Conservation (phyloP, 139 green algal species). For the Mesotaenium endlicherianum region DNA sequence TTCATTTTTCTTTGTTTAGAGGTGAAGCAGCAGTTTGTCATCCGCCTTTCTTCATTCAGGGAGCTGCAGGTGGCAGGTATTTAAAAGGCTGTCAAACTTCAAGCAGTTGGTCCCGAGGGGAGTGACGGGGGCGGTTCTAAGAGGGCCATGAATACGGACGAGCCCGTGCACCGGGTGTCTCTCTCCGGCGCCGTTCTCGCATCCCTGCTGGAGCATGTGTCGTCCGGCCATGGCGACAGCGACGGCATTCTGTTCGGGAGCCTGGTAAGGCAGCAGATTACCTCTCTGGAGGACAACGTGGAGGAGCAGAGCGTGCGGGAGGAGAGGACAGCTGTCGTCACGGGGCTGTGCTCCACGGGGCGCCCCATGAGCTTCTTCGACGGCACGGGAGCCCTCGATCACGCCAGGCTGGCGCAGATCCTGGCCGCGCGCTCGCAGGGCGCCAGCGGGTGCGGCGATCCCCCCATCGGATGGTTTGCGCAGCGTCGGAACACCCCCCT, state of each 20-base stretch:
- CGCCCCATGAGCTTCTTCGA: slow-evolving; percentile 36
- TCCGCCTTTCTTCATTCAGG: too few species aligned
- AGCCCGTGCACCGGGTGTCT: slow-evolving; percentile 8
- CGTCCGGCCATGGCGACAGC: background rate
- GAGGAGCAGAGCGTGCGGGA: background rate
- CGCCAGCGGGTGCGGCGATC: background rate
- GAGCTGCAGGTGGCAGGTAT: too few species aligned
- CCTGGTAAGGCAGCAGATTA: background rate
- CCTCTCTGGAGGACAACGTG: slow-evolving; percentile 8
- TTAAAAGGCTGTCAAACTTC: too few species aligned
- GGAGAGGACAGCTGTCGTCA: slow-evolving; percentile 4
- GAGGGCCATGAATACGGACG: too few species aligned
- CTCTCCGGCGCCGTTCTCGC: slow-evolving; percentile 18
- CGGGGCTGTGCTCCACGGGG: slow-evolving; percentile 20
- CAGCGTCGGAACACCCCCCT: slow-evolving; percentile 20
- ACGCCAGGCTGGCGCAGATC: slow-evolving; percentile 4
- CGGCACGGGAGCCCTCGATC: slow-evolving; percentile 1
- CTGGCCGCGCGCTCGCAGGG: background rate
- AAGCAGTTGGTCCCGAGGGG: too few species aligned
- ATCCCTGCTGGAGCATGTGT: slow-evolving; percentile 10
- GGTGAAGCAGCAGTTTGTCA: too few species aligned
- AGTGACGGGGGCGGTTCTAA: too few species aligned
- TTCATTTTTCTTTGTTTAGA: too few species aligned
- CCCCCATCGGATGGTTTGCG: slow-evolving; percentile 29
- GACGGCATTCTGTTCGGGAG: slow-evolving; percentile 15